Evolutionary conservation across 2,329 filamentous ascomycete genomes (phyloP).

Genomic region (Sporothrix humicola): DNA sequence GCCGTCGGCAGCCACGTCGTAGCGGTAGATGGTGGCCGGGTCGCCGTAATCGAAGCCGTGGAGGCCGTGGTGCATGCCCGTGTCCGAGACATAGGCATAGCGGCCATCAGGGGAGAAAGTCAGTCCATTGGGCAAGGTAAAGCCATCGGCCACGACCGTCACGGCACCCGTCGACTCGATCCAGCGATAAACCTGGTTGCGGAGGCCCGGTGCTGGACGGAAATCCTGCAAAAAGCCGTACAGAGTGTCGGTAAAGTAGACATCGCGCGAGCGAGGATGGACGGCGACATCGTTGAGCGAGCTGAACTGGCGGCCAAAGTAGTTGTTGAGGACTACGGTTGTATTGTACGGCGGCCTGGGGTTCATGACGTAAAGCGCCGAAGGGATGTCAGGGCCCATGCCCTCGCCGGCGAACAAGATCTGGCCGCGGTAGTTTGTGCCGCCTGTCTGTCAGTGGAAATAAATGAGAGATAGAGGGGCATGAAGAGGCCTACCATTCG

Average conservation of each 20-base stretch:
- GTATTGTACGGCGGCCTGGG: conserved; percentile 57
- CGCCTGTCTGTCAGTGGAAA: conserved; percentile 40
- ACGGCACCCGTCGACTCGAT: conserved; percentile 57
- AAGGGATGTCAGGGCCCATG: conserved; percentile 51
- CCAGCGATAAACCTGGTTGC: conserved; percentile 64
- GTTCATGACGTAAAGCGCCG: conserved; percentile 52
- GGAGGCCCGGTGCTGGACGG: conserved; percentile 57
- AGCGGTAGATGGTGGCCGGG: conserved; percentile 57
- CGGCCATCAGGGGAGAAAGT: conserved; percentile 61
- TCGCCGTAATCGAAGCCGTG: conserved; percentile 50
- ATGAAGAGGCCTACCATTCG: conserved; percentile 46
- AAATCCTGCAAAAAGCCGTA: conserved; percentile 67
- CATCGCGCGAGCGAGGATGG: conserved; percentile 58
- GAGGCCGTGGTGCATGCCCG: conserved; percentile 51
- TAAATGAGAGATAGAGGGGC: no score
- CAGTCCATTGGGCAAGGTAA: conserved; percentile 62
- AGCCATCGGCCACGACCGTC: conserved; percentile 62
- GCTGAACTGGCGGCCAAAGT: conserved; percentile 64
- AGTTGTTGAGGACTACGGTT: conserved; percentile 63
- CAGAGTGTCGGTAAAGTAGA: conserved; percentile 69
- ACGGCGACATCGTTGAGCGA: conserved; percentile 64
- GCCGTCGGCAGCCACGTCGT: conserved; percentile 52
- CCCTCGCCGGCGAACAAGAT: conserved; percentile 58
- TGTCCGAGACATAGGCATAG: conserved; percentile 62
- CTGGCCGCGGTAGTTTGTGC: conserved; percentile 56